Conservation (phyloP, 129 eudicot genomes). For the Artemisia annua region DNA sequence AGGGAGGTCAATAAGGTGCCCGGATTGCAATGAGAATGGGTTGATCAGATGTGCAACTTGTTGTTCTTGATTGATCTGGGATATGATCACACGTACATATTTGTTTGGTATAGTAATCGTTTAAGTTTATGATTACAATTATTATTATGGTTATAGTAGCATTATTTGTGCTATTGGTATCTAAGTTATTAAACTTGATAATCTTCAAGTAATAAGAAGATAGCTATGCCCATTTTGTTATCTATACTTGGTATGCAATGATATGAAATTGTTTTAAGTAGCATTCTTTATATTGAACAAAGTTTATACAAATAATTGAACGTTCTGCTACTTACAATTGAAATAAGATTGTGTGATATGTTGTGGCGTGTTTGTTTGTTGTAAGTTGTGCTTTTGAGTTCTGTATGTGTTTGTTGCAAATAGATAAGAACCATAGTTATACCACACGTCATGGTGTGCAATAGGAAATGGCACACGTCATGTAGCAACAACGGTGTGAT, state of each 20-base stretch:
- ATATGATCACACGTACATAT: slow-evolving; percentile 21
- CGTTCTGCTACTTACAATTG: background rate
- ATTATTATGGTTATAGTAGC: slow-evolving; percentile 2
- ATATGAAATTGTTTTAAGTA: background rate
- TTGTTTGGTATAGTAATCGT: slow-evolving; percentile 10
- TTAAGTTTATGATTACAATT: slow-evolving; percentile 20
- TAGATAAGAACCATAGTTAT: background rate
- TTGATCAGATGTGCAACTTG: slow-evolving; percentile 75
- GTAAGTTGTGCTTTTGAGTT: background rate
- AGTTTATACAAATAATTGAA: background rate
- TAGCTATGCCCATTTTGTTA: slow-evolving; percentile 11
- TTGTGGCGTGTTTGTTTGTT: background rate
- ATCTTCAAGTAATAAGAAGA: slow-evolving; percentile 36
- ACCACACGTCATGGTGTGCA: background rate
- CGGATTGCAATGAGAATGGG: slow-evolving; percentile 88
- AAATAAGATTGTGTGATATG: background rate
- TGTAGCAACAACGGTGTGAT: background rate
- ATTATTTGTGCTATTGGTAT: slow-evolving; percentile 22
- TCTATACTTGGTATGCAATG: slow-evolving; percentile 8
- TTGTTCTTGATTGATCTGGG: slow-evolving; percentile 51
- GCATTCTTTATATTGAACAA: slow-evolving; percentile 6
- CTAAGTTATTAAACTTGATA: slow-evolving; percentile 27
- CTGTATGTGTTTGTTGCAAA: background rate
- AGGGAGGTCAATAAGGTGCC: slow-evolving; percentile 63
- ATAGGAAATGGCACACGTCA: slow-evolving; percentile 1